These are phyloP conservation scores for Paramecium caudatum DNA, from an alignment of 73 alveolate genomes.

Conservation along the genomic window DNA sequence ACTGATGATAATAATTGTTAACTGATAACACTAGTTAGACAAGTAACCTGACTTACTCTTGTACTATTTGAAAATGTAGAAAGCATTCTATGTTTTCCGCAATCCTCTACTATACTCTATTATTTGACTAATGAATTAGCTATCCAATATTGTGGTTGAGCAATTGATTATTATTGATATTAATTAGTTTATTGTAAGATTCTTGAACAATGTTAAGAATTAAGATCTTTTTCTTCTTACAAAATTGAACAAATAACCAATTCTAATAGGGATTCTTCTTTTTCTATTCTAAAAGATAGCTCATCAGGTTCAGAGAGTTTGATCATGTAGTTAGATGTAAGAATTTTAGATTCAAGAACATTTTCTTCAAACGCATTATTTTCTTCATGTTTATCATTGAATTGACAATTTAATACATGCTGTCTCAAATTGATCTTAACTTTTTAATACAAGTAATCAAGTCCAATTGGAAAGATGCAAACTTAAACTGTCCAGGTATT, in stretches of 20 bases:
- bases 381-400: neutral
- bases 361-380: neutral
- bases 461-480: constrained; percentile 24
- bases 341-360: constrained; percentile 10
- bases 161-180: neutral
- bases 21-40: constrained; percentile 30
- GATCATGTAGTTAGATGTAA: neutral
- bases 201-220: neutral
- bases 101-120: neutral
- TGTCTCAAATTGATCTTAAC: constrained; percentile 43
- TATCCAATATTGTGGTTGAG: neutral
- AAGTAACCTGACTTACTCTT: constrained; percentile 41
- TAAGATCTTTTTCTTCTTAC: constrained; percentile 43
- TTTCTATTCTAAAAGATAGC: neutral
- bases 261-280: neutral
- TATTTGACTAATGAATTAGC: neutral
- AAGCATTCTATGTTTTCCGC: constrained; percentile 24
- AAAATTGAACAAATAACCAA: constrained; percentile 11
- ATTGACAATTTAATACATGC: constrained; percentile 1
- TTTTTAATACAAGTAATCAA: constrained; percentile 11
- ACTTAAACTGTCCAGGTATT: constrained; percentile 45
- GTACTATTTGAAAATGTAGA: constrained; percentile 33
- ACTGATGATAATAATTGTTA: neutral
- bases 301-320: neutral
- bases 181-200: neutral